Conservation (phyloP, 352 stramenopile species). For the Phytophthora sojae region DNA sequence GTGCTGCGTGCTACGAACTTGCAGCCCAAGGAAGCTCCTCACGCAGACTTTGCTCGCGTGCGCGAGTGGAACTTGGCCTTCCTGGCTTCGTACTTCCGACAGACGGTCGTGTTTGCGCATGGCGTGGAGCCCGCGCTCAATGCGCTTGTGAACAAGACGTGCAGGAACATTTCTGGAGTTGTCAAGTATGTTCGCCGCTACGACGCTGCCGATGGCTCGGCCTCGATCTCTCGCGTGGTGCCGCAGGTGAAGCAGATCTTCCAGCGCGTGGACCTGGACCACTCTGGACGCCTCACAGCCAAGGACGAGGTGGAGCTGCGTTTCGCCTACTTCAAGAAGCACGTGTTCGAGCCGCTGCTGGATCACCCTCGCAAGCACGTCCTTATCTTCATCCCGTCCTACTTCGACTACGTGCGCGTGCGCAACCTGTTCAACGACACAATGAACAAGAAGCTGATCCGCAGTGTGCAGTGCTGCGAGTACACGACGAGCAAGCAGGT, state of each 20-base stretch:
- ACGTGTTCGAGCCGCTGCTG: slow-evolving; percentile 79
- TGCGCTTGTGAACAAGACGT: slow-evolving; percentile 65
- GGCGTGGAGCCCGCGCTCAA: slow-evolving; percentile 67
- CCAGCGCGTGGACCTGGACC: slow-evolving; percentile 69
- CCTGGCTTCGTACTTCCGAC: slow-evolving; percentile 70
- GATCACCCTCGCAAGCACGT: slow-evolving; percentile 75
- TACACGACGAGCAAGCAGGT: slow-evolving; percentile 77
- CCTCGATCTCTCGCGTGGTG: slow-evolving; percentile 71
- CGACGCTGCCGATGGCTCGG: slow-evolving; percentile 53
- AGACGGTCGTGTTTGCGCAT: slow-evolving; percentile 78
- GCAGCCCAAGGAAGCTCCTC: slow-evolving; percentile 69
- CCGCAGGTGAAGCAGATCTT: slow-evolving; percentile 84
- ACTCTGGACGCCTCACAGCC: slow-evolving; percentile 34
- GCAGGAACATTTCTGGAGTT: slow-evolving; percentile 60
- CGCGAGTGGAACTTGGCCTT: slow-evolving; percentile 82
- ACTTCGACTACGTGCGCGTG: slow-evolving; percentile 90
- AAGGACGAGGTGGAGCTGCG: slow-evolving; percentile 65
- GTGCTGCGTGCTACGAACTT: slow-evolving; percentile 72
- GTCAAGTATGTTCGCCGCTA: slow-evolving; percentile 70
- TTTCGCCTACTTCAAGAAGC: slow-evolving; percentile 82
- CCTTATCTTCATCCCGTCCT: slow-evolving; percentile 84
- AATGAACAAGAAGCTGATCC: slow-evolving; percentile 81
- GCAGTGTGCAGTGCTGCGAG: slow-evolving; percentile 74
- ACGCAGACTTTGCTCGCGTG: slow-evolving; percentile 78
- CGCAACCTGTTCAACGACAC: slow-evolving; percentile 82